Evolutionary conservation across 2,329 filamentous ascomycete species (phyloP).

Genomic region (Neobulgaria alba): DNA sequence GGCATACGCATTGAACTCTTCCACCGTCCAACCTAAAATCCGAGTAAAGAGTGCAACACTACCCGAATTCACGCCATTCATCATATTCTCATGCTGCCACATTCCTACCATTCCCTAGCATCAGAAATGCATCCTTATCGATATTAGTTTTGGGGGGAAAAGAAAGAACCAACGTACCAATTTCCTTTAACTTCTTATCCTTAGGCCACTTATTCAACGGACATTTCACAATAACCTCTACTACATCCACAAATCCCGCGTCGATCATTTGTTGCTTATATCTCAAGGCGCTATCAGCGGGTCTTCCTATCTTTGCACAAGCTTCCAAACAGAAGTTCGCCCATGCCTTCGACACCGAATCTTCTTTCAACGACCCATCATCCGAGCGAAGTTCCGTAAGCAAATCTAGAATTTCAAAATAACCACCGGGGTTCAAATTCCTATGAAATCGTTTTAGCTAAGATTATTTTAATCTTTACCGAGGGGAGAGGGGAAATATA

Average conservation of each 20-base stretch:
- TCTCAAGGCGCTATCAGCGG: slow-evolving; percentile 10
- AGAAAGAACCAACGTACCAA: slow-evolving; percentile 27
- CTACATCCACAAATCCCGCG: slow-evolving; percentile 36
- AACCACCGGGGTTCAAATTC: slow-evolving; percentile 23
- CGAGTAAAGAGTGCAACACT: slow-evolving; percentile 16
- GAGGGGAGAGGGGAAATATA: slow-evolving; percentile 3
- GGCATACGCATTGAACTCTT: slow-evolving; percentile 23
- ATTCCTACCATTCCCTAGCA: too few species aligned
- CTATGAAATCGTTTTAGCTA: slow-evolving; percentile 30
- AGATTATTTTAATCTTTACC: too few species aligned
- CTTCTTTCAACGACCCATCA: slow-evolving; percentile 2
- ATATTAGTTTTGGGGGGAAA: too few species aligned
- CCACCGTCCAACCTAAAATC: slow-evolving; percentile 12
- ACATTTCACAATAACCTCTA: slow-evolving; percentile 34
- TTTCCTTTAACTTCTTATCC: slow-evolving; percentile 36
- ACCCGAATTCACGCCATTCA: slow-evolving; percentile 17
- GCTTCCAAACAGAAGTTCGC: neutral
- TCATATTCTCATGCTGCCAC: slow-evolving; percentile 18
- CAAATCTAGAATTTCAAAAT: slow-evolving; percentile 7
- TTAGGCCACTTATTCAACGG: slow-evolving; percentile 41
- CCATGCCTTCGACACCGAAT: neutral
- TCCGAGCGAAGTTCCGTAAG: neutral
- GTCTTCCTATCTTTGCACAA: neutral
- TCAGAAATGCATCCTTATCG: too few species aligned
- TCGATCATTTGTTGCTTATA: slow-evolving; percentile 24